Percentiles rank a stretch among this genome's conserved stretches.
Conservation (phyloP, 345 rosid species). For the Psidium friedrichsthalianum region DNA sequence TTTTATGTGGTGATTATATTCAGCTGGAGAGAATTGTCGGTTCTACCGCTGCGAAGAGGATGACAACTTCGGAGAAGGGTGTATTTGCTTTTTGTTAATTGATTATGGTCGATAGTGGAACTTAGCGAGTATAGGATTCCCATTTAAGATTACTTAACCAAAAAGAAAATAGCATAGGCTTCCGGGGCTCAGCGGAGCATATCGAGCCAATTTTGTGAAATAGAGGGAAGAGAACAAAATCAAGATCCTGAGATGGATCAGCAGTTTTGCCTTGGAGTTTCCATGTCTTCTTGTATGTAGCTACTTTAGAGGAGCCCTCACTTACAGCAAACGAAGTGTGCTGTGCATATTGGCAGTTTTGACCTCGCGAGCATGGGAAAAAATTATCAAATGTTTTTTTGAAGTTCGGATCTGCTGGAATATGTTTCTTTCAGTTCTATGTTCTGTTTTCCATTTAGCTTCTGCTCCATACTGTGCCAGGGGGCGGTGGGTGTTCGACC, state of each 20-base stretch:
- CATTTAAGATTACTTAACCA: neutral
- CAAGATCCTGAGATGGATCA: neutral
- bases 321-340: neutral
- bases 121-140: neutral
- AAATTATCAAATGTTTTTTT: too few species aligned
- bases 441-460: too few species aligned
- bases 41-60: conserved; percentile 40
- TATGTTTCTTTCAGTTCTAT: too few species aligned
- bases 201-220: neutral
- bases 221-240: neutral
- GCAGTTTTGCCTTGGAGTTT: neutral
- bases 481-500: too few species aligned
- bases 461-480: too few species aligned
- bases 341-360: neutral
- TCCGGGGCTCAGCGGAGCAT: neutral
- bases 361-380: too few species aligned
- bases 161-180: neutral
- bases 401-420: too few species aligned
- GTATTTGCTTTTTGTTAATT: conserved; percentile 54
- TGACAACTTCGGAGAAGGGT: conserved; percentile 62
- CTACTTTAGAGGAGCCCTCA: neutral
- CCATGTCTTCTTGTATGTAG: neutral
- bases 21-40: conserved; percentile 88
- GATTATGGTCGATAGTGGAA: neutral
- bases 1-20: neutral